A percentile compares a stretch with the other conserved stretches of the same genome.
Evolutionary conservation across 805 yeast species (phyloP).

Genomic region (Candida adriatica): DNA sequence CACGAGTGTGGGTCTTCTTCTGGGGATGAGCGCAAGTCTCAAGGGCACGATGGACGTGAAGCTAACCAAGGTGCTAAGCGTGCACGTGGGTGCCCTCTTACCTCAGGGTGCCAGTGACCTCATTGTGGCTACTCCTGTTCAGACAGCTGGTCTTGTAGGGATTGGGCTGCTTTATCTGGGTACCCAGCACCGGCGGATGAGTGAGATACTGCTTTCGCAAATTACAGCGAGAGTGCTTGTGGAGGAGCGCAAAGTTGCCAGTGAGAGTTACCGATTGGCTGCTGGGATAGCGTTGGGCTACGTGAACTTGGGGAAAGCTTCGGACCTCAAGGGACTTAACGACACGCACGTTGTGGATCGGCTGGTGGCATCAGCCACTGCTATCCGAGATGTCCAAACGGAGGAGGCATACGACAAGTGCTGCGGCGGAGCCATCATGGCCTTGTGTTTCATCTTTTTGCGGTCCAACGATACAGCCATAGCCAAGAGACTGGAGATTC

Average conservation of each 20-base stretch:
- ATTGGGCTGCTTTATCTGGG: slow-evolving; percentile 78
- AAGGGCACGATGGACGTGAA: slow-evolving; percentile 79
- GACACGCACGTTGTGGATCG: slow-evolving; percentile 61
- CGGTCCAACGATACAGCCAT: slow-evolving; percentile 54
- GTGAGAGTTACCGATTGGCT: slow-evolving; percentile 78
- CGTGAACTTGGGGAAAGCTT: slow-evolving; percentile 74
- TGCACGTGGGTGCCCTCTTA: slow-evolving; percentile 84
- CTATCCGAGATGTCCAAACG: slow-evolving; percentile 58
- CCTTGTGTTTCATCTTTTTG: slow-evolving; percentile 67
- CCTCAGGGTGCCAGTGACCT: slow-evolving; percentile 90
- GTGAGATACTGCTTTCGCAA: slow-evolving; percentile 69
- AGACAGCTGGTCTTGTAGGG: slow-evolving; percentile 87
- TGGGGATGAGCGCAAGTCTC: slow-evolving; percentile 91
- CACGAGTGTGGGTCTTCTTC: slow-evolving; percentile 77
- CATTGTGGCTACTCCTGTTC: slow-evolving; percentile 76
- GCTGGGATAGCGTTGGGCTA: slow-evolving; percentile 88
- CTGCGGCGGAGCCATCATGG: slow-evolving; percentile 67
- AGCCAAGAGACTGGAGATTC: slow-evolving; percentile 56
- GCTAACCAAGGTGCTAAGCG: slow-evolving; percentile 83
- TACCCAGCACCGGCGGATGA: slow-evolving; percentile 80
- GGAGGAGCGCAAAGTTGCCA: slow-evolving; percentile 48
- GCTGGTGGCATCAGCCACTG: slow-evolving; percentile 49
- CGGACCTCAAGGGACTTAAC: slow-evolving; percentile 46
- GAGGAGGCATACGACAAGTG: slow-evolving; percentile 53
- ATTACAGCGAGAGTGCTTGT: slow-evolving; percentile 46